Conservation (phyloP, 108 stramenopile species). For the Mediolabrus comicus region DNA sequence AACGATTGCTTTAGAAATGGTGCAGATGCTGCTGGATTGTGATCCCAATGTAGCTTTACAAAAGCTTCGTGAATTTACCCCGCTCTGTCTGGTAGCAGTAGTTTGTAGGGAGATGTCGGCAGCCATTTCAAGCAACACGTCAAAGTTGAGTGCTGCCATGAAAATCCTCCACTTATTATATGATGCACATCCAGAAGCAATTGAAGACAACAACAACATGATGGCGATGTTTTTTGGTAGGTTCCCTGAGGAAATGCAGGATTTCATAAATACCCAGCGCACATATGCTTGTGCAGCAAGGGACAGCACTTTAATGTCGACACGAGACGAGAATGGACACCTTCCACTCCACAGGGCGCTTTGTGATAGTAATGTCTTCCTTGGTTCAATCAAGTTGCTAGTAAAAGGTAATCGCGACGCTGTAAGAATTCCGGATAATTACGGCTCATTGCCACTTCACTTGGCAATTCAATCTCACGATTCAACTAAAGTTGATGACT, state of each 20-base stretch:
- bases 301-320: neutral
- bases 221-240: neutral
- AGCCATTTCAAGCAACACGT: too few relatives aligned
- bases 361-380: neutral
- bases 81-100: neutral
- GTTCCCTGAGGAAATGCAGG: neutral
- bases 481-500: neutral
- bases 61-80: neutral
- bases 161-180: neutral
- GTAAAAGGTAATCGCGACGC: neutral
- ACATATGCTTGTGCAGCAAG: neutral
- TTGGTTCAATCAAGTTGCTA: neutral
- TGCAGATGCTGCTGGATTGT: neutral
- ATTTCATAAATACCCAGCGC: neutral
- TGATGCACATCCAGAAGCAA: neutral
- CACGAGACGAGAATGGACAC: neutral
- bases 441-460: neutral
- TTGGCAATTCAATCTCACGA: neutral
- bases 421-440: neutral
- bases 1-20: too few relatives aligned
- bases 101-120: neutral
- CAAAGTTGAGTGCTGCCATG: too few relatives aligned
- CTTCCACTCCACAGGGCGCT: neutral
- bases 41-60: neutral
- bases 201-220: neutral